These are phyloP conservation scores for Stachybotrys chartarum DNA, from an alignment of 2,329 filamentous ascomycete genomes.

Conservation along the genomic window DNA sequence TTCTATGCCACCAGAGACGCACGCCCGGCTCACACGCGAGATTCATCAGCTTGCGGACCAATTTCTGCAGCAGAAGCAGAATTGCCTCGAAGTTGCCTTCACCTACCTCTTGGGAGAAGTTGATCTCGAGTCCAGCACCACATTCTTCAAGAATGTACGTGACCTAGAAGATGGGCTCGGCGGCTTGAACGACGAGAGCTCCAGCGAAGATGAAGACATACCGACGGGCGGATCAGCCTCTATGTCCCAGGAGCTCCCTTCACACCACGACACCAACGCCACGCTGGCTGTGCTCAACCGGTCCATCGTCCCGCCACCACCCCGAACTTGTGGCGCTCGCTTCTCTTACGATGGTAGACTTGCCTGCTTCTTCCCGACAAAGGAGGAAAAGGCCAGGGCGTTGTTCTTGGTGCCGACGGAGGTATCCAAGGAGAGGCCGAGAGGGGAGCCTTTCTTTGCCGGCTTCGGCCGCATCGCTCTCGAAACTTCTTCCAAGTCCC, in stretches of 20 bases:
- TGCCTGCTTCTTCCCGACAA: constrained; percentile 63
- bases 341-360: constrained; percentile 57
- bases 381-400: constrained; percentile 51
- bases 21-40: constrained; percentile 44
- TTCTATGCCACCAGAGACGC: constrained; percentile 50
- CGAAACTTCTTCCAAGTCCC: constrained; percentile 40
- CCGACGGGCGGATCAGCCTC: constrained; percentile 45
- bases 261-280: constrained; percentile 45
- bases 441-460: constrained; percentile 48
- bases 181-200: constrained; percentile 65
- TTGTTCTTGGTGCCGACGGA: constrained; percentile 40
- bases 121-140: constrained; percentile 52
- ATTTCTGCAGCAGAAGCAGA: constrained; percentile 50
- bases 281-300: constrained; percentile 45
- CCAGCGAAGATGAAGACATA: constrained; percentile 64
- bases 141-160: constrained; percentile 56
- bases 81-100: constrained; percentile 55
- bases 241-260: constrained; percentile 55
- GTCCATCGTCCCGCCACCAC: constrained; percentile 47
- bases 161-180: constrained; percentile 53
- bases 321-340: constrained; percentile 51
- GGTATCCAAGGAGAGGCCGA: constrained; percentile 38
- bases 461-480: constrained; percentile 49
- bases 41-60: constrained; percentile 48
- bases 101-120: constrained; percentile 58